phyloP scores from a whole-genome alignment of 805 yeast species.

The Pachysolen tannophilus region DNA sequence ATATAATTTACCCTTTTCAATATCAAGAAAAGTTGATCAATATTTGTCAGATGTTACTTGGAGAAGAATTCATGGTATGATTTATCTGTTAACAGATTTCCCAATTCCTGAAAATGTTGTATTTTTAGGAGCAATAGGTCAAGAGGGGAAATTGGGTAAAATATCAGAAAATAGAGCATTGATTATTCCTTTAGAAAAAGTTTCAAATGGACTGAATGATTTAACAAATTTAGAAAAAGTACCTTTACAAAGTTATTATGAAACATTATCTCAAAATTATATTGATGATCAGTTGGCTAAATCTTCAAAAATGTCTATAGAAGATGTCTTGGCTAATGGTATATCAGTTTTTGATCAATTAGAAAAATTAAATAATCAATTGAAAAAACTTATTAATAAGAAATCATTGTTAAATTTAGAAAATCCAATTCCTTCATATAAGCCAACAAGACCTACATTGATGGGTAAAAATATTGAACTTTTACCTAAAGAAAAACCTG shows the following conservation, averaged over 20 bases:
- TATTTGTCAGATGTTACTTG: constrained; percentile 3
- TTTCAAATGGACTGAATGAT: constrained; percentile 8
- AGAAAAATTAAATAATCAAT: not conserved
- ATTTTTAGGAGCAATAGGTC: constrained; percentile 7
- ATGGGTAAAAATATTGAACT: not conserved
- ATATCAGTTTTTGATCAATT: constrained; percentile 8
- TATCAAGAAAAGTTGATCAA: constrained; percentile 5
- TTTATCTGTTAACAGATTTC: constrained; percentile 1
- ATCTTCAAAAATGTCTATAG: not conserved
- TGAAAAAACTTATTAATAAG: not conserved
- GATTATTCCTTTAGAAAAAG: constrained; percentile 8
- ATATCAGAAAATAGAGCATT: constrained; percentile 3
- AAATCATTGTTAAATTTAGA: constrained; percentile 1
- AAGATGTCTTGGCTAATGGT: constrained; percentile 6
- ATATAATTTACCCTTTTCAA: constrained; percentile 5
- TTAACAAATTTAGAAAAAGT: constrained; percentile 3
- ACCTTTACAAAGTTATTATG: constrained; percentile 2
- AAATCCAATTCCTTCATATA: constrained; percentile 1
- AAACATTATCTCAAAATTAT: constrained; percentile 1
- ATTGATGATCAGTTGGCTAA: constrained; percentile 1
- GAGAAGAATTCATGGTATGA: constrained; percentile 6
- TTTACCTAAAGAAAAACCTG: constrained; percentile 4
- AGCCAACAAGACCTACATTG: constrained; percentile 6
- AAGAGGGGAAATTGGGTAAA: constrained; percentile 2
- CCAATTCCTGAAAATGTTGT: constrained; percentile 4